Evolutionary conservation across 2,329 filamentous ascomycete species (phyloP).

Genomic region (Colletotrichum australisinense): DNA sequence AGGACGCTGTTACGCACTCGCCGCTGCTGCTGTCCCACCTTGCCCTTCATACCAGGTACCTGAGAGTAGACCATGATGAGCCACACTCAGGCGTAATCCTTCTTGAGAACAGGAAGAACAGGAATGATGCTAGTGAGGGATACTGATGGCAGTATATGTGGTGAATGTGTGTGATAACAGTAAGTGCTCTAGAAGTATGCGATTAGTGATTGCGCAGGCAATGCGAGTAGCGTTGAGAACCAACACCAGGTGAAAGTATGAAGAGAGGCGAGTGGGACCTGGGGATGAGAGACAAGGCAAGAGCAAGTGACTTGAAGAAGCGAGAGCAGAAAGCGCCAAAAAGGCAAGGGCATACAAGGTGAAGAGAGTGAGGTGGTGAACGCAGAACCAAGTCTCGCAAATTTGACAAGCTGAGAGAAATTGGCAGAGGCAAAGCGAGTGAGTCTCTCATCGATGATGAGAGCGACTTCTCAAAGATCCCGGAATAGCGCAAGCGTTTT

Average conservation of each 20-base stretch:
- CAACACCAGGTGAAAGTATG: not conserved
- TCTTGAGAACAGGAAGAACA: not conserved
- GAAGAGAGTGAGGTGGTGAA: not conserved
- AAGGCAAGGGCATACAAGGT: not conserved
- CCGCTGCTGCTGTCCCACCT: conserved; percentile 3
- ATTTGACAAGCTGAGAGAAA: not conserved
- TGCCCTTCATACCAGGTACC: not conserved
- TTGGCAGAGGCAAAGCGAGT: not conserved
- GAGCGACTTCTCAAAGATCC: not conserved
- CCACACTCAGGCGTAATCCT: not conserved
- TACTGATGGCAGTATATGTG: not conserved
- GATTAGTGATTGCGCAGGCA: not conserved
- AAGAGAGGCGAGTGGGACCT: not conserved
- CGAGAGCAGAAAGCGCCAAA: not conserved
- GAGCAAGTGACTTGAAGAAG: not conserved
- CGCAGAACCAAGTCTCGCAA: not conserved
- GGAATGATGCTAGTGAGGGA: not conserved
- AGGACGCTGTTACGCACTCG: conserved; percentile 1
- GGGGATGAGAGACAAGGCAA: not conserved
- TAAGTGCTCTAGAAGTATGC: not conserved
- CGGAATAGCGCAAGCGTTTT: not conserved
- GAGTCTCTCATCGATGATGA: not conserved
- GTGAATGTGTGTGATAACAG: not conserved
- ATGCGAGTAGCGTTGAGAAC: not conserved
- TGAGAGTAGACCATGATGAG: conserved; percentile 8